Percentiles rank a stretch among this genome's conserved stretches.
Conservation (phyloP, 1,139 yeast genomes). For the Suhomyces bolitotheri region DNA sequence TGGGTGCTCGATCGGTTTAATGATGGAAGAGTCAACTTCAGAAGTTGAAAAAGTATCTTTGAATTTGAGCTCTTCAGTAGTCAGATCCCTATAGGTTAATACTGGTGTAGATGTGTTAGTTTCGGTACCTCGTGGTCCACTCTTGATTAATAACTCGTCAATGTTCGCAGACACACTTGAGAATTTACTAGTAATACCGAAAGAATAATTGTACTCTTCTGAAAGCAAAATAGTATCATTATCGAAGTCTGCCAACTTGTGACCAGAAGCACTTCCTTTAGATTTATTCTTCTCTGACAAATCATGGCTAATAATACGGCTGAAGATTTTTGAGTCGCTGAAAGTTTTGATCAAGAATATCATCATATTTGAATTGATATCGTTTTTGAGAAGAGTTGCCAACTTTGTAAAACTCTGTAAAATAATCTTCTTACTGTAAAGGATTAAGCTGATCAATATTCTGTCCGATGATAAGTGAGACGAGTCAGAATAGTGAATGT, state of each 20-base stretch:
- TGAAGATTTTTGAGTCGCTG: constrained; percentile 40
- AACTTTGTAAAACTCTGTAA: constrained; percentile 36
- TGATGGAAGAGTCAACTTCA: background rate
- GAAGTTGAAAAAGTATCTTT: constrained; percentile 6
- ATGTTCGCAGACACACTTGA: constrained; percentile 21
- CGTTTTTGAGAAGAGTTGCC: constrained; percentile 33
- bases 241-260: constrained; percentile 27
- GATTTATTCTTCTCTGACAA: constrained; percentile 22
- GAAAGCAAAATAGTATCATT: constrained; percentile 24
- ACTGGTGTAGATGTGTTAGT: background rate
- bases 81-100: constrained; percentile 2
- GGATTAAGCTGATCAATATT: constrained; percentile 33
- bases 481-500: constrained; percentile 32
- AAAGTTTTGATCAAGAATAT: constrained; percentile 41
- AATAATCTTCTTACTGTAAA: constrained; percentile 37
- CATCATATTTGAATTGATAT: constrained; percentile 44
- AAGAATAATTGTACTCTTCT: constrained; percentile 39
- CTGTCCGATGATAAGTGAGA: constrained; percentile 30
- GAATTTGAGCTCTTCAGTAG: constrained; percentile 8
- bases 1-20: constrained; percentile 9
- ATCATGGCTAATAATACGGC: constrained; percentile 23
- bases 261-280: constrained; percentile 16
- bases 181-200: constrained; percentile 44
- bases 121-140: constrained; percentile 1
- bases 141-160: constrained; percentile 29